Percentiles rank a stretch among this genome's conserved stretches.
Evolutionary conservation across 2,329 filamentous ascomycete genomes (phyloP).

Genomic region (Fusarium sp.): DNA sequence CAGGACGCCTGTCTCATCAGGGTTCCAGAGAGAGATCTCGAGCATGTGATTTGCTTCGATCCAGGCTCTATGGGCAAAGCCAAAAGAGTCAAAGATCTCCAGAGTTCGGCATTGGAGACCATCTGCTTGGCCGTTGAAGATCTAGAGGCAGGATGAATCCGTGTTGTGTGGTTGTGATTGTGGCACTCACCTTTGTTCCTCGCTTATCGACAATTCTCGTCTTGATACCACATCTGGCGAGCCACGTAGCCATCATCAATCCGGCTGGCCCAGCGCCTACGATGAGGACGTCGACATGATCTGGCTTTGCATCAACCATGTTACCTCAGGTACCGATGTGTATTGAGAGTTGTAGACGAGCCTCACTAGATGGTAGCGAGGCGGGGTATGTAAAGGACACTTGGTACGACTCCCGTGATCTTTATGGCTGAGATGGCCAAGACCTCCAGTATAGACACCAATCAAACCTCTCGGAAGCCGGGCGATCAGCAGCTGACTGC

Average conservation of each 20-base stretch:
- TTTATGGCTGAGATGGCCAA: background rate
- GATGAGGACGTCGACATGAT: constrained; percentile 13
- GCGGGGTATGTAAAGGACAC: no score
- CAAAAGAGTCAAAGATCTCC: constrained; percentile 81
- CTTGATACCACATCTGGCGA: constrained; percentile 28
- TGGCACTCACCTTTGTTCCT: constrained; percentile 14
- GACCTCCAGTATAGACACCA: background rate
- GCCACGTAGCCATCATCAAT: constrained; percentile 18
- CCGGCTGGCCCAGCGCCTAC: constrained; percentile 12
- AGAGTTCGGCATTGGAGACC: constrained; percentile 53
- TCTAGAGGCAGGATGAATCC: background rate
- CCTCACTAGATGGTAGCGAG: no score
- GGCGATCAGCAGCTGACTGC: background rate
- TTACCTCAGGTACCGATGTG: no score
- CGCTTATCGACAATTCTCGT: constrained; percentile 34
- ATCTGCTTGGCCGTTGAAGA: constrained; percentile 28
- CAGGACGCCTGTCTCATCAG: background rate
- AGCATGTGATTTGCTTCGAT: constrained; percentile 77
- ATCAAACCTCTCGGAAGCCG: background rate
- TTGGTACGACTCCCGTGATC: background rate
- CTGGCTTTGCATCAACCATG: background rate
- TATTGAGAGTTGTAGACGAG: no score
- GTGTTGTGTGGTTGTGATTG: background rate
- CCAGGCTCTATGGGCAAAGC: constrained; percentile 73
- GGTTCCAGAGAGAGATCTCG: constrained; percentile 57